A percentile compares a stretch with the other conserved stretches of the same genome.
These are phyloP conservation scores for Incumbomyces delicatus DNA, from an alignment of 2,329 filamentous ascomycete genomes.

Conservation along the genomic window DNA sequence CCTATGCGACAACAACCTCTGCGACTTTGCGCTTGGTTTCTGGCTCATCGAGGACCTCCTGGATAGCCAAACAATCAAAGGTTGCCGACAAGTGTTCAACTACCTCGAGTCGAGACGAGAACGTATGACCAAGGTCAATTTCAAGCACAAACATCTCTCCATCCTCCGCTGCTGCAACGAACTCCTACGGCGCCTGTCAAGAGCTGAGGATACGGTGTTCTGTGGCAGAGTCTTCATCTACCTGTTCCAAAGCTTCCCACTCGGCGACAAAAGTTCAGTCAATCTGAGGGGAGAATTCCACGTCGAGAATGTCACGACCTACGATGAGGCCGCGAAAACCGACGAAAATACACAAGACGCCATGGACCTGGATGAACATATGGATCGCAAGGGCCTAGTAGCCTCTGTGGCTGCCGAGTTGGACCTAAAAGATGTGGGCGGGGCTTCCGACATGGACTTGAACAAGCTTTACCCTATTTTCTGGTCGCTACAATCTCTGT, in stretches of 20 bases:
- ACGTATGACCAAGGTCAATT: constrained; percentile 68
- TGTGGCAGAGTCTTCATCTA: constrained; percentile 98
- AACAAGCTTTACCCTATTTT: constrained; percentile 80
- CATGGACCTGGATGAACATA: constrained; percentile 43
- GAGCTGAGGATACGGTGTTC: constrained; percentile 93
- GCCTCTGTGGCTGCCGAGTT: not conserved
- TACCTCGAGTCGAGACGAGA: constrained; percentile 91
- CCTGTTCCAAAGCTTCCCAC: constrained; percentile 92
- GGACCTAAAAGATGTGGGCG: not conserved
- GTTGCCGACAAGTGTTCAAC: constrained; percentile 84
- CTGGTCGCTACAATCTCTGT: constrained; percentile 85
- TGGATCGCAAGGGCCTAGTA: too few relatives aligned
- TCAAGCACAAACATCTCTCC: constrained; percentile 73
- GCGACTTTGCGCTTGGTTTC: constrained; percentile 72
- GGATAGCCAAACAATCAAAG: constrained; percentile 89
- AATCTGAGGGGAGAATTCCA: constrained; percentile 95
- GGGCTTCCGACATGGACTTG: constrained; percentile 25
- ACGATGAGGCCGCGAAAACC: constrained; percentile 46
- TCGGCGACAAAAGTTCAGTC: constrained; percentile 94
- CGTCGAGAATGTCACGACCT: constrained; percentile 84
- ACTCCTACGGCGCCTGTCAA: constrained; percentile 80
- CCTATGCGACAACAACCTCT: constrained; percentile 64
- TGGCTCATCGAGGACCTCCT: constrained; percentile 90
- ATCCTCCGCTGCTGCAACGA: constrained; percentile 95
- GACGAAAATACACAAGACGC: constrained; percentile 45